Base-by-base conservation (phyloP, 306 rosid species). In the Quercus cerris region DNA sequence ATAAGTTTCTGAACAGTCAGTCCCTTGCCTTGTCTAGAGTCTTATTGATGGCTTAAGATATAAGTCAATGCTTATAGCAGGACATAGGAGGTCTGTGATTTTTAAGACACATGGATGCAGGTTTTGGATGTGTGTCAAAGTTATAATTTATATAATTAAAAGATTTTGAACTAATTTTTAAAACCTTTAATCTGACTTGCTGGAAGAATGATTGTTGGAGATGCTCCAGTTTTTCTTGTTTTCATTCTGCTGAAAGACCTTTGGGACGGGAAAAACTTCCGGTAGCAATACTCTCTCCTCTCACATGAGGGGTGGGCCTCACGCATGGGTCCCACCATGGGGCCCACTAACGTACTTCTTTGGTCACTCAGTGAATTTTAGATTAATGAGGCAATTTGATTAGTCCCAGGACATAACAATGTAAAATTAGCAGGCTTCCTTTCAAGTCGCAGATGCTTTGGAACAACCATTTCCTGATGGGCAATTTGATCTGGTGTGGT, bases 401-500 rank as follows among this genome's bases (percentile, higher is more conserved):
- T 41, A 8, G 12, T 41, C 49, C 49, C 49, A 41, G 49, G 49
- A 41, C 49, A 41, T 41, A 41, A 41, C 0, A 41, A 41, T 41
- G 12, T 41, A 6, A 9, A 41, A 41, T 41, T 41, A 15, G 73
- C 84, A 94, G 98, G 97, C 84, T 51, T 88, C 89, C 6, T 94
- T 86, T 79, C 94, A 80, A 77, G 99, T 94, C 17, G 97, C 91
- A 18, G 97, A 94, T 51, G 99, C 99, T 80, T 76, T 94, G 68
- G 77, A 90, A 5, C 99, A 91, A 74, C 99, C 99, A 57, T 94
- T 94, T 80, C 81, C 86, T 3, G 94, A 93, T 15, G 92, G 84
- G 7, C 78, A 86, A 54, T 95, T 95, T 76, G 98, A 95, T 82
- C 82, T 95, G 73, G 93, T 95, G 15, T 95, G 98, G 99, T 95